Evolutionary conservation across 495 filamentous ascomycete genomes (phyloP).

Genomic region (Penicillium pulvis): DNA sequence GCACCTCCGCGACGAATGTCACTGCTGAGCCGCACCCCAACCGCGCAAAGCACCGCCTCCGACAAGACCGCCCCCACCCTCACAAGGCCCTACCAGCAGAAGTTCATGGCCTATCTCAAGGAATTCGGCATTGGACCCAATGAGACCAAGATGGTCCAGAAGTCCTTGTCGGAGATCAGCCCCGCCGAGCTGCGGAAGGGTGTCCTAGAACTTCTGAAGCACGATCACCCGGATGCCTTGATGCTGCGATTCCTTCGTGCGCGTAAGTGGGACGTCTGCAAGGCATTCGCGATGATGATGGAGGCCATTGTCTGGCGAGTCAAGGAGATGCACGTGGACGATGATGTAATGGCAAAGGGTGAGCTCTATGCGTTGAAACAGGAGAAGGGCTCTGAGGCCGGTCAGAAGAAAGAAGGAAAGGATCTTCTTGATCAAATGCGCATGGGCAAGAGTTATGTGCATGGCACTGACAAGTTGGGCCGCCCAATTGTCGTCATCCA

Average conservation of each 20-base stretch:
- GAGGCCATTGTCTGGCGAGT: constrained; percentile 86
- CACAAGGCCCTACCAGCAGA: constrained; percentile 21
- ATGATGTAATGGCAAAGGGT: constrained; percentile 75
- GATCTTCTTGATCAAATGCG: constrained; percentile 84
- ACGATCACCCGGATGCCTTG: constrained; percentile 87
- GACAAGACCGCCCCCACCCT: constrained; percentile 20
- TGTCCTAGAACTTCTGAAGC: constrained; percentile 86
- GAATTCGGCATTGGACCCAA: constrained; percentile 26
- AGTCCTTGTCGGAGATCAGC: constrained; percentile 42
- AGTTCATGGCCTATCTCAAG: constrained; percentile 26
- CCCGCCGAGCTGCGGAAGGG: constrained; percentile 72
- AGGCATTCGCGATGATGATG: constrained; percentile 87
- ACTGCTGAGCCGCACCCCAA: constrained; percentile 26
- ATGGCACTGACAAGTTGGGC: constrained; percentile 79
- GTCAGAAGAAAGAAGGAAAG: constrained; percentile 62
- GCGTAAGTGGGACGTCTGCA: constrained; percentile 91
- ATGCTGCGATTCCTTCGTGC: constrained; percentile 90
- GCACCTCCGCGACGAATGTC: constrained; percentile 28
- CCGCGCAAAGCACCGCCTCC: constrained; percentile 24
- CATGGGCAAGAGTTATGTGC: constrained; percentile 89
- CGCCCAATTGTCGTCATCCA: constrained; percentile 82
- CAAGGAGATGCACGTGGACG: constrained; percentile 77
- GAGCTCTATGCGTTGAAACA: constrained; percentile 66
- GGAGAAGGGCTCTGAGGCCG: constrained; percentile 54
- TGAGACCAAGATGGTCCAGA: constrained; percentile 36